A percentile compares a stretch with the other conserved stretches of the same genome.
phyloP scores from a whole-genome alignment of 106 monocot species.

The Phalaenopsis equestris region DNA sequence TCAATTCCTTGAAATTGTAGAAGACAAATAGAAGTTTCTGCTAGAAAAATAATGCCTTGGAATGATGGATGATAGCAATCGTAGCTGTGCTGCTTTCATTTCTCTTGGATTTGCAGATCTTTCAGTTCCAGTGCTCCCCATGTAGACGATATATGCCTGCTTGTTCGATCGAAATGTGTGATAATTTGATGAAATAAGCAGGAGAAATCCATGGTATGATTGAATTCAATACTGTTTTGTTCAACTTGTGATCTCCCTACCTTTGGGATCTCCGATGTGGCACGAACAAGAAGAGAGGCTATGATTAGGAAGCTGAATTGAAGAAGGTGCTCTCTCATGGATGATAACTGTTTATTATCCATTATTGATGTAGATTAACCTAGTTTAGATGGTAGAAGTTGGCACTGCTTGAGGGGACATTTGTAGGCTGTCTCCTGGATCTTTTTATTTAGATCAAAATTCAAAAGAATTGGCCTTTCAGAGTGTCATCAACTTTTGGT shows the following conservation, averaged over 20 bases:
- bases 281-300: constrained; percentile 19
- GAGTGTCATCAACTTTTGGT: constrained; percentile 5
- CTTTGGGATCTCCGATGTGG: constrained; percentile 31
- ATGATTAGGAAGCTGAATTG: constrained; percentile 23
- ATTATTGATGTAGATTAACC: neutral
- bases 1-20: neutral
- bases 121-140: constrained; percentile 43
- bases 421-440: constrained; percentile 20
- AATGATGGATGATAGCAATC: constrained; percentile 66
- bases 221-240: neutral
- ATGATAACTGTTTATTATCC: constrained; percentile 6
- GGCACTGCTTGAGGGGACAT: constrained; percentile 7
- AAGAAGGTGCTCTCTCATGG: constrained; percentile 23
- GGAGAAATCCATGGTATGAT: too few relatives aligned
- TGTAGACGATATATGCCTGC: constrained; percentile 84
- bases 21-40: neutral
- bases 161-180: neutral
- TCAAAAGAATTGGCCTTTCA: constrained; percentile 15
- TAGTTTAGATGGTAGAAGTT: neutral
- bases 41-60: constrained; percentile 34
- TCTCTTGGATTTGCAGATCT: constrained; percentile 18
- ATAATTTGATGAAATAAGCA: neutral
- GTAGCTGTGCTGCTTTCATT: constrained; percentile 37
- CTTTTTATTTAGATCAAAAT: constrained; percentile 12
- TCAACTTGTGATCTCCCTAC: constrained; percentile 7